phyloP scores from a whole-genome alignment of 345 rosid species.

The Brassica juncea region DNA sequence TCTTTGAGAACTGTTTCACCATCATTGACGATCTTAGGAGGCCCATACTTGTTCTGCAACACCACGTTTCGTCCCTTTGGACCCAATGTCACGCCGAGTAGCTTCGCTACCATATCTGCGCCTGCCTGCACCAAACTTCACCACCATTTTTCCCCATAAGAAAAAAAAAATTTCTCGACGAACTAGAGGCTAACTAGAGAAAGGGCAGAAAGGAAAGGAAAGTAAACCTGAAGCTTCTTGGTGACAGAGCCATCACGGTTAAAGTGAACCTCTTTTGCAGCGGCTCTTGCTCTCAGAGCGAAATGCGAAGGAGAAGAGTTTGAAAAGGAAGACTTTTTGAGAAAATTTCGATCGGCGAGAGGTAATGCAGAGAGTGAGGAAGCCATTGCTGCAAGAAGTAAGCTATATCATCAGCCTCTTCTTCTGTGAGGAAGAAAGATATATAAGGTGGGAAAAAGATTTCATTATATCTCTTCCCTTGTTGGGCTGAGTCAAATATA shows the following conservation, averaged over 20 bases:
- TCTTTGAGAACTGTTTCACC: conserved; percentile 93
- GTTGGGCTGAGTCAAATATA: background rate
- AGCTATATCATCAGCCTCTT: background rate
- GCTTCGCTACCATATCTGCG: conserved; percentile 75
- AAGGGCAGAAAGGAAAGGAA: background rate
- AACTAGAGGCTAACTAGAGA: no score
- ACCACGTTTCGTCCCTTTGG: conserved; percentile 96
- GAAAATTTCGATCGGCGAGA: conserved; percentile 39
- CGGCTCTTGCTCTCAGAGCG: conserved; percentile 46
- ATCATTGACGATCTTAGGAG: conserved; percentile 93
- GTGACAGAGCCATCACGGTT: conserved; percentile 86
- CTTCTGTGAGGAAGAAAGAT: background rate
- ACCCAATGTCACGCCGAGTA: conserved; percentile 89
- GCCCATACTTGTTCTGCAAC: conserved; percentile 87
- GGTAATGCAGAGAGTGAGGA: conserved; percentile 56
- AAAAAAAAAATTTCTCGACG: background rate
- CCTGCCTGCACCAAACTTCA: conserved; percentile 63
- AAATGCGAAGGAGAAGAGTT: conserved; percentile 19
- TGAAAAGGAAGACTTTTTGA: conserved; percentile 32
- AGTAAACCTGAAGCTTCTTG: conserved; percentile 73
- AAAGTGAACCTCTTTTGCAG: conserved; percentile 75
- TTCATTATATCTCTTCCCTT: conserved; percentile 18
- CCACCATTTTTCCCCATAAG: conserved; percentile 21
- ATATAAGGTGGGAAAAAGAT: conserved; percentile 30
- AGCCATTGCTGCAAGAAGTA: conserved; percentile 49